Base-by-base conservation (phyloP, 1,139 yeast species). In the Nadsonia starkeyi-henricii region DNA sequence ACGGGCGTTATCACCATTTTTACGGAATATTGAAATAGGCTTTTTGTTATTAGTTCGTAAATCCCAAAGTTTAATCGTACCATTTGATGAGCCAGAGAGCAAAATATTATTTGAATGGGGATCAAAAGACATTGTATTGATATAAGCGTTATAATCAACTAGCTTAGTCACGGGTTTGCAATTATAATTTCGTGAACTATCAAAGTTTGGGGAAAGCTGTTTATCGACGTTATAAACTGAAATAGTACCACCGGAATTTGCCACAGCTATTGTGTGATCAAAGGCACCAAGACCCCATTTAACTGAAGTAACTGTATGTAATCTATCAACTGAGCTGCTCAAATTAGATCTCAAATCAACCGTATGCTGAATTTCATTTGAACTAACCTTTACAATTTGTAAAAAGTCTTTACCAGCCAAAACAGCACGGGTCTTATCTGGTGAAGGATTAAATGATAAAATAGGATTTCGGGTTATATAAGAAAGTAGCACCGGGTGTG, bases 1-100 rank as follows among this genome's bases (percentile, higher is more conserved):
- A 20, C 74, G 60, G 15, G 63, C 59, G 2, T 65, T 60, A 45
- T 70, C 73, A 2, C 69, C 71, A 8, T 56, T 69, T 54, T 78
- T 81, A 36, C 73, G 66, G 48, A 72, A 71, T n/a, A 74, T 63
- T 15, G 59, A 48, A 3, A 69, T 68, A 0, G 85, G 79, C 51
- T 70, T 70, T 3, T 65, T 59, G 30, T 63, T 59, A 44, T 75
- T 70, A 30, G 77, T 66, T 45, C 96, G 73, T 50, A 88, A 63
- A 63, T 91, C 97, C 96, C 97, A 91, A 18, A 88, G 64, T 55
- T 85, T 81, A 50, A 89, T 79, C 19, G 81, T 71, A 1, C 97
- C 96, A 65, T 91, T 98, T 60, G 86, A 95, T 0, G 95, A 83
- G 0, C 95, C 98, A 0, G 95, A 82, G 1, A 86, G 65, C 17